Percentiles rank a stretch among this genome's conserved stretches.
These are phyloP conservation scores for Agapanthus africanus DNA, from an alignment of 106 monocot species.

Conservation along the genomic window DNA sequence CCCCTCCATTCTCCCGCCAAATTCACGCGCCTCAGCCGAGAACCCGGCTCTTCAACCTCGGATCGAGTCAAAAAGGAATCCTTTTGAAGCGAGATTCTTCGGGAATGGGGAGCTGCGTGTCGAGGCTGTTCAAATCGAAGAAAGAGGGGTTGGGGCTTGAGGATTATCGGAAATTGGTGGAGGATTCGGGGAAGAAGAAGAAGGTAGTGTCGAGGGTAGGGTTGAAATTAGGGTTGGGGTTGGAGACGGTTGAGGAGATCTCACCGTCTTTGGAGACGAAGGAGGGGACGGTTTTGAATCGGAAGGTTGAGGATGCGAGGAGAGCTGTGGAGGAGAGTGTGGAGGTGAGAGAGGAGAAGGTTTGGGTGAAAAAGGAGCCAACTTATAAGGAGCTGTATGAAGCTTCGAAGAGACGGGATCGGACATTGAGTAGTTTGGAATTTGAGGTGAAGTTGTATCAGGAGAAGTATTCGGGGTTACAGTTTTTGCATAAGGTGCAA, in stretches of 20 bases:
- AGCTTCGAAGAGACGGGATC: constrained; percentile 29
- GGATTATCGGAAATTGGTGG: constrained; percentile 55
- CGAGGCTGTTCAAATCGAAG: not conserved
- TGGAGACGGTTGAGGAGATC: not conserved
- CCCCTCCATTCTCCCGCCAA: constrained; percentile 25
- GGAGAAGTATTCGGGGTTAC: constrained; percentile 25
- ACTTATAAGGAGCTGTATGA: constrained; percentile 65
- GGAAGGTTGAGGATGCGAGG: constrained; percentile 15
- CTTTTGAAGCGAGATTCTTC: not conserved
- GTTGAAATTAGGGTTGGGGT: not conserved
- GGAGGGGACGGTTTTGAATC: constrained; percentile 14
- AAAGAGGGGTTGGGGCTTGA: constrained; percentile 24
- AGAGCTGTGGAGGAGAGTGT: constrained; percentile 2
- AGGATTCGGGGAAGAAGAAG: constrained; percentile 1
- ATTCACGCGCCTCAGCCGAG: constrained; percentile 76
- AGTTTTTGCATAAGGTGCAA: not conserved
- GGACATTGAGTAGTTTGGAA: constrained; percentile 38
- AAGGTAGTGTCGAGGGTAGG: too few relatives aligned
- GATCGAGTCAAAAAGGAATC: too few relatives aligned
- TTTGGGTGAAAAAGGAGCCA: constrained; percentile 17
- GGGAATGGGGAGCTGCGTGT: not conserved
- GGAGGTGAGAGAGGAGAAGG: not conserved
- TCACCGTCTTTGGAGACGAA: not conserved
- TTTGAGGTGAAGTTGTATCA: constrained; percentile 57
- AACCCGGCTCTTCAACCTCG: constrained; percentile 47